A percentile compares a stretch with the other conserved stretches of the same genome.
Conservation (phyloP, 495 filamentous ascomycete species). For the Penicillium canariense region DNA sequence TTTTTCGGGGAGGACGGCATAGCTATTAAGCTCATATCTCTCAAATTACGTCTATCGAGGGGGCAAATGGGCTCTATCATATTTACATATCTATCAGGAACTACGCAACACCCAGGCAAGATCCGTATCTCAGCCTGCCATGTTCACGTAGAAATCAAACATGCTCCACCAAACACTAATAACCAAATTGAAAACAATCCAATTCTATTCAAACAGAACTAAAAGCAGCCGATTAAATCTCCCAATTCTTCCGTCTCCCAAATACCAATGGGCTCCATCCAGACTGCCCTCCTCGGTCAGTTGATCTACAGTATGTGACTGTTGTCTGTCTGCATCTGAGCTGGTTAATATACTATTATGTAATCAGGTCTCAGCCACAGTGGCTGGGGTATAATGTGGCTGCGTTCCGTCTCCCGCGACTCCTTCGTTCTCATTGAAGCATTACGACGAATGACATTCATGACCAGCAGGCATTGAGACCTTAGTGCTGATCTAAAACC, state of each 20-base stretch:
- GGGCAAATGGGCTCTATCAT: no score
- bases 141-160: not conserved
- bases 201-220: conserved; percentile 9
- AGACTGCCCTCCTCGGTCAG: no score
- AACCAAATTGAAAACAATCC: not conserved
- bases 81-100: no score
- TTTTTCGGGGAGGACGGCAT: not conserved
- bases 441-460: not conserved
- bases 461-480: not conserved
- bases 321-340: no score
- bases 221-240: no score
- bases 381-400: conserved; percentile 18
- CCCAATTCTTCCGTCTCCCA: no score
- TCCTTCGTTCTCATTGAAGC: conserved; percentile 5
- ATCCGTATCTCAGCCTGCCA: not conserved
- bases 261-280: no score
- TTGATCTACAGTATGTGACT: no score
- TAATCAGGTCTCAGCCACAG: conserved; percentile 1
- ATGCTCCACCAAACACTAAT: conserved; percentile 16
- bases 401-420: conserved; percentile 12
- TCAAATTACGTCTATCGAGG: no score
- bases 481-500: not conserved
- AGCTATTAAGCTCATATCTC: not conserved
- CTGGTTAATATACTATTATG: not conserved
- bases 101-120: no score